Base-by-base conservation (phyloP, 2,329 filamentous ascomycete genomes). In the Colletotrichum plurivorum region DNA sequence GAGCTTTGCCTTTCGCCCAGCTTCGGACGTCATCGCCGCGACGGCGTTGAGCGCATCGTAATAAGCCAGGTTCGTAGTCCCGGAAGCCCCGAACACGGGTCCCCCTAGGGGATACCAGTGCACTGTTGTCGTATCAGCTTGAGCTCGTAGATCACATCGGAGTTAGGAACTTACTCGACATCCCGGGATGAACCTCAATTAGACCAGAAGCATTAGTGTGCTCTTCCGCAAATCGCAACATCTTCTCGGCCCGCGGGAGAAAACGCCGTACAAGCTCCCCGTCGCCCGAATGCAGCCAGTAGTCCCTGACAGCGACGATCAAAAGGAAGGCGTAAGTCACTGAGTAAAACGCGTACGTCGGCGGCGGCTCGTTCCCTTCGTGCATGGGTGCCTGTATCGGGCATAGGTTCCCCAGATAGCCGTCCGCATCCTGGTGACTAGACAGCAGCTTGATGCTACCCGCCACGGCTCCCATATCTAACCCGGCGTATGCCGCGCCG, bases 161-260 rank as follows among this genome's bases (percentile, higher is more conserved):
- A n/a, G n/a, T n/a, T n/a, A n/a, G n/a, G n/a, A 18, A 45, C 63
- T 52, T 36, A 67, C 68, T 70, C 22, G 64, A 67, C n/a, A 67
- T 36, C 2, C 58, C 27, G 4, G 68, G 63, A 4, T 55, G 64
- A n/a, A 54, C 58, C 2, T 67, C 63, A 5, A 67, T 46, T 12
- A 70, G 58, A 5, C 68, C 68, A 4, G 54, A 53, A 3, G 45
- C n/a, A 2, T 60, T 67, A 25, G 48, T 15, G 7, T 55, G 60
- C 2, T 48, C 58, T 15, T 59, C 58, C 1, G 58, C 53, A 31
- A 56, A 70, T 2, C 41, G 15, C 12, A 70, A 45, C 20, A 70
- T 22, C 36, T 25, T 67, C 15, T 67, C 56, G 2, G 60, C 53
- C 4, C 43, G 49, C 8, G 58, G 58, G 7, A 58, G 60, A 16